Evolutionary conservation across 306 rosid species (phyloP).

Genomic region (Vigna angularis): DNA sequence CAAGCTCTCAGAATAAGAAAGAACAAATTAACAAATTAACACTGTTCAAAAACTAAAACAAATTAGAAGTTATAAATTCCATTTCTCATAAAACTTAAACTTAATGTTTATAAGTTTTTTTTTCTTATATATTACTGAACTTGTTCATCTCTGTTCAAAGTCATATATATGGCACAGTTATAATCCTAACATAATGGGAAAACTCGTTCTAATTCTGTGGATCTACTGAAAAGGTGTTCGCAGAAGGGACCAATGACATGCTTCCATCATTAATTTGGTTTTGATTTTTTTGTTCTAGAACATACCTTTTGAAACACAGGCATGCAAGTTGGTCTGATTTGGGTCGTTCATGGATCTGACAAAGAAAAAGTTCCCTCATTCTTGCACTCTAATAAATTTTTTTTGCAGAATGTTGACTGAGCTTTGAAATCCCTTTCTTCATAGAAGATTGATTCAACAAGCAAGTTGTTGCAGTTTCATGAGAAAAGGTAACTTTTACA

Average conservation of each 20-base stretch:
- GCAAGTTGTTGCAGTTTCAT: background rate
- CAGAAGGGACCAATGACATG: background rate
- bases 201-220: background rate
- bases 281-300: background rate
- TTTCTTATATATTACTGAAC: no score
- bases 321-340: constrained; percentile 17
- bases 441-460: background rate
- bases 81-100: no score
- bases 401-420: background rate
- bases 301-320: background rate
- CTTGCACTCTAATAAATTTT: background rate
- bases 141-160: no score
- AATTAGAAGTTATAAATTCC: no score
- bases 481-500: background rate
- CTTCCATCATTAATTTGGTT: background rate
- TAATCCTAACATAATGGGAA: background rate
- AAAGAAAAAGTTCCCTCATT: background rate
- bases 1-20: no score
- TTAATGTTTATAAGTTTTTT: no score
- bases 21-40: no score
- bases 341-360: background rate
- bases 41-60: no score
- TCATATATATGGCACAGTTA: no score
- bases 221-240: background rate
- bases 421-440: background rate